Conservation (phyloP, 1,284 basidiomycete genomes). For the Clitocybe nebularis region DNA sequence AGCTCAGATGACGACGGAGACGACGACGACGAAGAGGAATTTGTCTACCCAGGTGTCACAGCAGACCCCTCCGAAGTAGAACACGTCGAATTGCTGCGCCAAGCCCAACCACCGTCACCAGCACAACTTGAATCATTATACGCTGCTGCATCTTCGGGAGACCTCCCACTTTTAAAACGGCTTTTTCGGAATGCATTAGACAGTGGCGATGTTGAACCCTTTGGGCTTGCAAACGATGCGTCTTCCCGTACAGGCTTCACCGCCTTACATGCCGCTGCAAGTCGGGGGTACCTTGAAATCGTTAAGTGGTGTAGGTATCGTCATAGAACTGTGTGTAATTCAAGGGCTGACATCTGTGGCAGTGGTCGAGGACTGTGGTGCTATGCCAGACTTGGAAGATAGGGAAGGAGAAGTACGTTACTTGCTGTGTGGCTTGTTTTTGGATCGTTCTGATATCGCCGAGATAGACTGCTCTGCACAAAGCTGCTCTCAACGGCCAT, state of each 20-base stretch:
- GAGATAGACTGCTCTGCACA: constrained; percentile 77
- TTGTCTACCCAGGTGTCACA: constrained; percentile 41
- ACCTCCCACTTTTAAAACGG: constrained; percentile 60
- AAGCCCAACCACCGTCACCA: constrained; percentile 52
- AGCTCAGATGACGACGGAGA: constrained; percentile 9
- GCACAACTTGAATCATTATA: constrained; percentile 76
- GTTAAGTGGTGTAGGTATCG: constrained; percentile 81
- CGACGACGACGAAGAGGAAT: constrained; percentile 38
- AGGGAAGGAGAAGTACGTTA: constrained; percentile 78
- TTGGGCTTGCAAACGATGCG: constrained; percentile 79
- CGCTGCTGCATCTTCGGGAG: constrained; percentile 73
- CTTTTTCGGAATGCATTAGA: constrained; percentile 61
- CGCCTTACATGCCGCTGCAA: constrained; percentile 78
- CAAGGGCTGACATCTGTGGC: constrained; percentile 11
- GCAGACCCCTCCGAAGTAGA: constrained; percentile 12
- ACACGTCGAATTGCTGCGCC: constrained; percentile 17
- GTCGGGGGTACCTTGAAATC: constrained; percentile 73
- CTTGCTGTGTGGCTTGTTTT: not conserved
- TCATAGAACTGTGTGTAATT: not conserved
- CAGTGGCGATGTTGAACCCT: constrained; percentile 57
- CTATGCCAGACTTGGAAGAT: constrained; percentile 87
- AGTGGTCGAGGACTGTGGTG: constrained; percentile 83
- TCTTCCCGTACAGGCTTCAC: constrained; percentile 80
- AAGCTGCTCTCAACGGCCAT: constrained; percentile 80
- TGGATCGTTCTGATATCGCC: constrained; percentile 12